Base-by-base conservation (phyloP, 2,329 filamentous ascomycete species). In the Xylaria sp. region DNA sequence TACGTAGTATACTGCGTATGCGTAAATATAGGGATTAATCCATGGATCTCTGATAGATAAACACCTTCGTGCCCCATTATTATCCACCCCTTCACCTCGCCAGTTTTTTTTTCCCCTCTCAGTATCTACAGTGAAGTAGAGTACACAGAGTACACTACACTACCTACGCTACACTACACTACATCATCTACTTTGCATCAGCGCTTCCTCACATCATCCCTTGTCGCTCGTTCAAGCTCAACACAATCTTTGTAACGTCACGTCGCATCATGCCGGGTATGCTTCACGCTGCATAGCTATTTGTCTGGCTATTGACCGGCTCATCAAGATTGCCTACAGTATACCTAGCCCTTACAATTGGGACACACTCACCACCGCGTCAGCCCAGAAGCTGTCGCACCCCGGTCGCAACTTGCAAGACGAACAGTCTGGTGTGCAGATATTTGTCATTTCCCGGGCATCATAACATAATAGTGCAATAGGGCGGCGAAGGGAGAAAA, bases 371-470 rank as follows among this genome's bases (percentile, higher is more conserved):
- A 42, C 59, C 61, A 63, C 56, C 51, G 27, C 59, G 53, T 68
- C 62, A 65, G 61, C 58, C 61, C 54, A 60, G 62, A 38, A 64
- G 61, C 61, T 66, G 63, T 51, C 29, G 27, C 39, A 68, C 63
- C 67, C 67, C 38, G 47, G 67, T 71, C 63, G 39, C 49, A 31
- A 57, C n/a, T 20, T 2, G 38, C 42, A 44, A 44, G 61, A 51
- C 53, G 15, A 61, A 51, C 57, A 57, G 61, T 55, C 47, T 55
- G 69, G 65, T 64, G 61, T 66, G 59, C 20, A 60, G 65, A 63
- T 61, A 71, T 71, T 71, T 71, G 69, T 71, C 69, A 71, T 71
- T 71, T 71, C 57, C 62, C 54, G 45, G 38, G 57, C 62, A 61
- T 68, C 67, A 68, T 68, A 69, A 69, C 67, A 64, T 66, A 66